Percentiles rank a stretch among this genome's conserved stretches.
These are phyloP conservation scores for Pseudogymnoascus sp. DNA, from an alignment of 2,329 filamentous ascomycete species.

Conservation along the genomic window DNA sequence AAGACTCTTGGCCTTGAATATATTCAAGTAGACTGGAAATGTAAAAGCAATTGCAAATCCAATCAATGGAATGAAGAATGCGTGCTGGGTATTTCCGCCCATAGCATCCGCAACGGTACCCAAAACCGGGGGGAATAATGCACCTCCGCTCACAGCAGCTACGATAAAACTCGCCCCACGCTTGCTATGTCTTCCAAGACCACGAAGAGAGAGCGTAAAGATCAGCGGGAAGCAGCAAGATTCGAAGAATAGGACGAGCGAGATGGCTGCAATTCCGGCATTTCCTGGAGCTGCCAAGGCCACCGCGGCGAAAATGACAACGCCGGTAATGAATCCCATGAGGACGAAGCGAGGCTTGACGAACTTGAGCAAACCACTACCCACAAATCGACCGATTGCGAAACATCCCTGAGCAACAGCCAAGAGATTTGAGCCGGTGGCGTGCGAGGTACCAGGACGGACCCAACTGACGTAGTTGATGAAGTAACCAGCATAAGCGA, in stretches of 20 bases:
- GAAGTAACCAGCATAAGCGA: conserved; percentile 57
- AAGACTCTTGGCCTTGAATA: conserved; percentile 18
- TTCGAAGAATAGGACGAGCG: conserved; percentile 43
- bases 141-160: conserved; percentile 42
- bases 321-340: conserved; percentile 46
- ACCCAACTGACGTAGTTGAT: conserved; percentile 62
- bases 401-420: conserved; percentile 69
- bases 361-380: conserved; percentile 58
- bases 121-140: conserved; percentile 61
- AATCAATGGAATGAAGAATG: conserved; percentile 15
- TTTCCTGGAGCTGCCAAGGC: conserved; percentile 40
- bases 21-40: conserved; percentile 8
- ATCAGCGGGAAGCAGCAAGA: conserved; percentile 46
- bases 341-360: conserved; percentile 56
- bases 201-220: conserved; percentile 43
- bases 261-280: conserved; percentile 43
- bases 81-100: conserved; percentile 14
- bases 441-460: conserved; percentile 36
- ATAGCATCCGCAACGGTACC: conserved; percentile 53
- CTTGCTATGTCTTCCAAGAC: conserved; percentile 43
- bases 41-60: conserved; percentile 17
- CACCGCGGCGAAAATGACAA: conserved; percentile 42
- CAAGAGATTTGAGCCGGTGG: conserved; percentile 45
- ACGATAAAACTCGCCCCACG: conserved; percentile 41
- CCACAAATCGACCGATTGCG: conserved; percentile 63